Percentiles rank a stretch among this genome's conserved stretches.
Conservation (phyloP, 202 grass and related monocot species). For the Hordeum pubiflorum region DNA sequence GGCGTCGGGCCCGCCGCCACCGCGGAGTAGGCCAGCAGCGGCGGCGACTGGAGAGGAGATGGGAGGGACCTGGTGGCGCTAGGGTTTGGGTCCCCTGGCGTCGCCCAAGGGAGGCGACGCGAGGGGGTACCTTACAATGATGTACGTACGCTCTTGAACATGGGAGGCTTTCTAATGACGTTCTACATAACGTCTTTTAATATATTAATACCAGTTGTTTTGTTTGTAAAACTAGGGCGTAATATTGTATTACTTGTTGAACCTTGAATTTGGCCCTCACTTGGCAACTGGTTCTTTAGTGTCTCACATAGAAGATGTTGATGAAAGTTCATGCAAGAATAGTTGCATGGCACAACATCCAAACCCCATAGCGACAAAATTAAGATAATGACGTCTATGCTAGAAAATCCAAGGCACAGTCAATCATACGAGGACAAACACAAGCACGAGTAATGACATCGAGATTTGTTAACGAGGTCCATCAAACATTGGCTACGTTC, state of each 20-base stretch:
- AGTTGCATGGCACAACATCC: background rate
- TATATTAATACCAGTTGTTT: background rate
- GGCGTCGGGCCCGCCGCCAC: too few species aligned
- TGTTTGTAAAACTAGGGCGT: background rate
- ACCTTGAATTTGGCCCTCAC: background rate
- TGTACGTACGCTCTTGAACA: background rate
- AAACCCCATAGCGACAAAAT: background rate
- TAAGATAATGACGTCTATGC: conserved; percentile 3
- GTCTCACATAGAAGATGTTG: background rate
- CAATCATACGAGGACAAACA: background rate
- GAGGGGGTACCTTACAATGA: too few species aligned
- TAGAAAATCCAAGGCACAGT: background rate
- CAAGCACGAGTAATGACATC: background rate
- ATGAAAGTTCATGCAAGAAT: background rate
- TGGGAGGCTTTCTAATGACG: background rate
- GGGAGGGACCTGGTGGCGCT: too few species aligned
- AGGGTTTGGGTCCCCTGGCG: too few species aligned
- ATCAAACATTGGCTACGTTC: background rate
- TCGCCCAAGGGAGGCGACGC: too few species aligned
- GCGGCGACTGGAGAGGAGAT: too few species aligned
- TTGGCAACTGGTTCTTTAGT: background rate
- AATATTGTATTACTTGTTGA: background rate
- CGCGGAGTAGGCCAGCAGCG: too few species aligned
- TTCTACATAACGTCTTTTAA: background rate
- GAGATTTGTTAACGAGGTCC: background rate